Evolutionary conservation across 257 asterid species (phyloP).

Genomic region (Coffea canephora): DNA sequence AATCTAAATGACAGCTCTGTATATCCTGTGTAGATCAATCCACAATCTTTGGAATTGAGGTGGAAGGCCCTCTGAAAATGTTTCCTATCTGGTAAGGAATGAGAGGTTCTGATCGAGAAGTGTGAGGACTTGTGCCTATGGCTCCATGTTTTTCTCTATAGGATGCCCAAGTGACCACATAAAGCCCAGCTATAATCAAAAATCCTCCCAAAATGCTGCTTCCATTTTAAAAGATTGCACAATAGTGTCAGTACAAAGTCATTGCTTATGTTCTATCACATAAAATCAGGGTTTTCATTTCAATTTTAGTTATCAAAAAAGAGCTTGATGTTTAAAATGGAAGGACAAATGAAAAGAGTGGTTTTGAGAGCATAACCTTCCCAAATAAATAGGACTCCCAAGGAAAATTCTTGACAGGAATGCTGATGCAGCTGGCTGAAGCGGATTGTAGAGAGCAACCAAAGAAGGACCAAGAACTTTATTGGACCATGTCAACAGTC

Average conservation of each 20-base stretch:
- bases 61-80: slow-evolving; percentile 56
- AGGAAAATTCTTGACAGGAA: slow-evolving; percentile 80
- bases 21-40: slow-evolving; percentile 32
- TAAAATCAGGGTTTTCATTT: background rate
- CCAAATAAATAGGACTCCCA: slow-evolving; percentile 91
- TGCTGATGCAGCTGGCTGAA: slow-evolving; percentile 89
- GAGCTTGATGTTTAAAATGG: background rate
- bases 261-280: background rate
- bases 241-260: background rate
- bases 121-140: slow-evolving; percentile 28
- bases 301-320: background rate
- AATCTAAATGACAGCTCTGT: background rate
- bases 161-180: slow-evolving; percentile 95
- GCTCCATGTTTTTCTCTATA: slow-evolving; percentile 48
- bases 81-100: slow-evolving; percentile 52
- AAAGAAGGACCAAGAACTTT: slow-evolving; percentile 85
- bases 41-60: slow-evolving; percentile 46
- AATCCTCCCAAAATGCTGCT: slow-evolving; percentile 85
- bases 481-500: slow-evolving; percentile 83
- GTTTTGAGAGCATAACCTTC: slow-evolving; percentile 53
- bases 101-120: slow-evolving; percentile 49
- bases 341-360: background rate
- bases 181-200: slow-evolving; percentile 80
- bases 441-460: slow-evolving; percentile 88
- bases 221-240: background rate